Base-by-base conservation (phyloP, 345 rosid species). In the Eucalyptus globulus region DNA sequence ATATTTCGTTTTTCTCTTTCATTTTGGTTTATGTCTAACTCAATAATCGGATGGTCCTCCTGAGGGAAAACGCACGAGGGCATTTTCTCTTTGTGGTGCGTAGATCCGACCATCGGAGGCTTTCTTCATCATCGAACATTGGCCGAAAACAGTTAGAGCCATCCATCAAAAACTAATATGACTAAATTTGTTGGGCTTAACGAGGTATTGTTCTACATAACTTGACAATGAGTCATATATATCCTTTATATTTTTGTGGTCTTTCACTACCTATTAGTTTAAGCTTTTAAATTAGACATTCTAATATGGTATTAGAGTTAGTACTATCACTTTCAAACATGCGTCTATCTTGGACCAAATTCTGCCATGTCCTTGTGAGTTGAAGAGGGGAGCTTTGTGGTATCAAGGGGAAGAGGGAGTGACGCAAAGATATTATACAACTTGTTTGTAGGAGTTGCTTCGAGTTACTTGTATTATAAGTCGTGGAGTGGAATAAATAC, bases 221-320 rank as follows among this genome's bases (percentile, higher is more conserved):
- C 26, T 62, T 62, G 69, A 13, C 2, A 29, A 29, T 0, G 10
- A 4, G 17, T 65, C 1, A 14, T n/a, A 29, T 65, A 65, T n/a
- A 8, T 7, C 31, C 6, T 14, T 14, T 27, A n/a, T 65, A 14
- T 14, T 56, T 56, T 29, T n/a, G 9, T 65, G 17, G 0, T 62
- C 1, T 62, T n/a, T n/a, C 34, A 29, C 5, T 3, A 29, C 2
- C 0, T 29, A 29, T 62, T 2, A 62, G 3, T 14, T 62, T 29
- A 62, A 62, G 9, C 5, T 62, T 62, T 62, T 29, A 7, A 29
- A 2, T 29, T 62, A 7, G 5, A 65, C 1, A 65, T 7, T 65
- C 34, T 65, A 65, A 65, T 3, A 65, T 29, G 6, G 3, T n/a
- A 65, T 65, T 15, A 13, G 2, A 0, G 16, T 13, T 27, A 27